Evolutionary conservation across 2,329 filamentous ascomycete genomes (phyloP), one percentile per base, ranked within the genome.

Genomic region (Apiospora sp.): DNA sequence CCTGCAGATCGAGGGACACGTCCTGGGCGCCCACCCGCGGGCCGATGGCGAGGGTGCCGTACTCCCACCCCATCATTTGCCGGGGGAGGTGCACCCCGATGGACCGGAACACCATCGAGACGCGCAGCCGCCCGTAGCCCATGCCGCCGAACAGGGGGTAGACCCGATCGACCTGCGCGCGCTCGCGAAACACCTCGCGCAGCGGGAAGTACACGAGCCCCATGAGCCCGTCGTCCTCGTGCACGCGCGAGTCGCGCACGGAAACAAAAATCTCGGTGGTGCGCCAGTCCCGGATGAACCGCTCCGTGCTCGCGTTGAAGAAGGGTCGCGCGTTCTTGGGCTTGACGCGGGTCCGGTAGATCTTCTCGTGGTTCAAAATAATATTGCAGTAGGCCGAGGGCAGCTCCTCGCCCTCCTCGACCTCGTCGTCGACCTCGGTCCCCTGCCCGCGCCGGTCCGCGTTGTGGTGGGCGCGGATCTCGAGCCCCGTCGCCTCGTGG

Each of bases 291-390:
- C 68, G 48, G 3, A 70, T 0, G 14, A 70, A 70, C 12, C 68
- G 46, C 68, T 70, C 68, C 10, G 68, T 70, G 68, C 68, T 70
- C 7, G 68, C 68, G 68, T 70, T 70, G 68, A 70, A 70, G n/a
- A 70, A 70, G 22, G 68, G 68, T 7, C 68, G 68, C 3, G 68
- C 68, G 68, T 70, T 70, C 68, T 70, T 70, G 68, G 68, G 68
- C 68, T 70, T 70, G 30, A 70, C 68, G 27, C 68, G 46, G 10
- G 68, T 70, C 34, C 48, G 46, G 68, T 70, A 70, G 4, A 70
- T 58, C 48, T 70, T 70, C 46, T 51, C 48, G 34, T 70, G 68
- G 68, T 70, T 70, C 12, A 70, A 30, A 4, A 70, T 44, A 34
- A 70, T 70, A 34, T 58, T 58, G 48, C 68, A 70, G 13, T 70